Conservation (phyloP, 371 early-diverging fungal species). For the Racocetra persica region DNA sequence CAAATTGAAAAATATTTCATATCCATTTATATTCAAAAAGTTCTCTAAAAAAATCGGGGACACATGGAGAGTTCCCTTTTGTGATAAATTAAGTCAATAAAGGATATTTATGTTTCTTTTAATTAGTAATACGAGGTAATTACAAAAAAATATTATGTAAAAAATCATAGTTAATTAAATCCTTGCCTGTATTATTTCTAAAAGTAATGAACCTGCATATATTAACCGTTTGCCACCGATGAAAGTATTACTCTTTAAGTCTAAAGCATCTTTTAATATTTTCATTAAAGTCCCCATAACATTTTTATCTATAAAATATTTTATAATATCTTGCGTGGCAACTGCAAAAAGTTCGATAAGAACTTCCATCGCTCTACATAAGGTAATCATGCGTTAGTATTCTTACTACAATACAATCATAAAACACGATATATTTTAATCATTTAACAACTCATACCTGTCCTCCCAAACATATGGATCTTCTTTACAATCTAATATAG, state of each 20-base stretch:
- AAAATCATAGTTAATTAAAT: neutral
- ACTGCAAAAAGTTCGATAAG: slow-evolving; percentile 46
- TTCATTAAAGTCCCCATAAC: slow-evolving; percentile 29
- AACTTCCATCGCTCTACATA: slow-evolving; percentile 34
- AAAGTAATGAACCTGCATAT: slow-evolving; percentile 36
- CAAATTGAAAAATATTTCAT: slow-evolving; percentile 51
- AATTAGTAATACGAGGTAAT: neutral
- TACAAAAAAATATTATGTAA: neutral
- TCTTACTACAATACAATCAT: neutral
- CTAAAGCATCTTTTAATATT: slow-evolving; percentile 31
- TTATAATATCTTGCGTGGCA: slow-evolving; percentile 4
- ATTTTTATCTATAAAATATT: slow-evolving; percentile 42
- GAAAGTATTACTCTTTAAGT: slow-evolving; percentile 23
- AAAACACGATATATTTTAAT: neutral
- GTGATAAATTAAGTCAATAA: neutral
- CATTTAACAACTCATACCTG: slow-evolving; percentile 42
- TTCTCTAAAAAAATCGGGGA: slow-evolving; percentile 56
- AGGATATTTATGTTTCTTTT: neutral
- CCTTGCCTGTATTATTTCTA: slow-evolving; percentile 44
- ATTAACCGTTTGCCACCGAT: slow-evolving; percentile 7
- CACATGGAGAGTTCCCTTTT: slow-evolving; percentile 46
- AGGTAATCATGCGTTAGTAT: neutral
- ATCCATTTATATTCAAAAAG: slow-evolving; percentile 54
- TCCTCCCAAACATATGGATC: slow-evolving; percentile 54
- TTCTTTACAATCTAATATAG: slow-evolving; percentile 30